These are phyloP conservation scores for Vanderwaltozyma yarrowii DNA, from an alignment of 805 yeast genomes.

Conservation along the genomic window DNA sequence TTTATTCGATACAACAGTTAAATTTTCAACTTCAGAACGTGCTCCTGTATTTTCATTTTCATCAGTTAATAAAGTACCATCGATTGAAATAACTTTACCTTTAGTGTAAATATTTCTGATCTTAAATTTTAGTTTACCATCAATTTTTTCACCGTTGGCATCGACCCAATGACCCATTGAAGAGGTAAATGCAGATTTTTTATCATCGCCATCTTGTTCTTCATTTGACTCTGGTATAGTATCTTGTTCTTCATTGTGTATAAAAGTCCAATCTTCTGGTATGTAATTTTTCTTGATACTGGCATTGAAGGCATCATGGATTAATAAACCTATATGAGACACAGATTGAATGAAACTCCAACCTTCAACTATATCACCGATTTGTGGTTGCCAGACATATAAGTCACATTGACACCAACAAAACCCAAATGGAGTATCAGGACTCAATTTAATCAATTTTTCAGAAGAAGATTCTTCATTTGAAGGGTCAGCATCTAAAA, in stretches of 20 bases:
- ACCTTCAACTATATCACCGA: conserved; percentile 85
- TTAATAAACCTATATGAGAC: conserved; percentile 82
- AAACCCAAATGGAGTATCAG: conserved; percentile 80
- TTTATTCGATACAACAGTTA: conserved; percentile 40
- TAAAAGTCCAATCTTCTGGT: conserved; percentile 79
- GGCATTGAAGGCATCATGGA: conserved; percentile 93
- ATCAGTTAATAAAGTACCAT: conserved; percentile 60
- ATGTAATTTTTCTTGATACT: conserved; percentile 76
- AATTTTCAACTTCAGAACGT: conserved; percentile 39
- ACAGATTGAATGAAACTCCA: conserved; percentile 86
- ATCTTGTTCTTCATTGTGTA: conserved; percentile 57
- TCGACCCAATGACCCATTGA: conserved; percentile 88
- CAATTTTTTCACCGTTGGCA: conserved; percentile 59
- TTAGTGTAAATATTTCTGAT: conserved; percentile 63
- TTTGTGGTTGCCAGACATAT: conserved; percentile 79
- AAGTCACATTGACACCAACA: conserved; percentile 79
- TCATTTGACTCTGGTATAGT: conserved; percentile 11
- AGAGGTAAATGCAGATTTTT: conserved; percentile 22
- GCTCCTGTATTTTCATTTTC: conserved; percentile 12
- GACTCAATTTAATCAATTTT: conserved; percentile 54
- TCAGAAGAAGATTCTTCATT: conserved; percentile 33
- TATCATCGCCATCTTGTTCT: conserved; percentile 4
- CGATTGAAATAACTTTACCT: conserved; percentile 75
- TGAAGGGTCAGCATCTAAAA: conserved; percentile 35
- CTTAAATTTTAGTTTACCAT: conserved; percentile 71